Evolutionary conservation across 139 green algal species (phyloP), one percentile per base, ranked within the genome.

Genomic region (Volvox reticuliferus): DNA sequence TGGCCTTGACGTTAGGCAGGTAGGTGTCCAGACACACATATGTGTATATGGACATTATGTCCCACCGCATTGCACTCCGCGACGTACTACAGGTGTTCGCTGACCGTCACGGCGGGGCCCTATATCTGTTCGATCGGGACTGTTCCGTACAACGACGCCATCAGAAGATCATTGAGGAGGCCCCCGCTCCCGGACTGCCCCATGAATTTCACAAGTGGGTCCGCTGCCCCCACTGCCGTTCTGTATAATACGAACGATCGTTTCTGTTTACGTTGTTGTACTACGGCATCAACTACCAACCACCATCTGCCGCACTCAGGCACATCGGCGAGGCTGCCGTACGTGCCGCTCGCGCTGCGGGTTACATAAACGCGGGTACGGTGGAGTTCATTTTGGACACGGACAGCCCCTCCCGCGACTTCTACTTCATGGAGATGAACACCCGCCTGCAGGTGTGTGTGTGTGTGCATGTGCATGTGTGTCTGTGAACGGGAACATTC

Each of bases 351-450:
- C 91, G 82, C 17, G 96, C 98, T n/a, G 97, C 99, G 32, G 97
- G 96, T 5, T 99, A 99, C 90, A 78, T 92, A 22, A 96, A 94
- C 71, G 96, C 95, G 28, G 98, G 98, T 76, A 99, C 98, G 1
- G 98, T 99, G 76, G 98, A 99, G 94, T 99, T 99, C 94, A 98
- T 99, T 26, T 82, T 99, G 79, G 98, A 99, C 91, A 91, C 90
- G n/a, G 91, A 93, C 77, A 92, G 44, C 32, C 86, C 84, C 12
- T 26, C 0, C 92, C 76, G 12, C 90, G 92, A n/a, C 12, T 99
- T 98, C 91, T 99, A 94, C 95, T 99, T 99, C 93, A 98, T 99
- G 96, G 97, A 99, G 93, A 99, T 99, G 97, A 99, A 99, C 95
- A 99, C 98, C 0, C 93, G 98, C 12, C 94, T 99, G 85, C 97